These are phyloP conservation scores for Camillea tinctor DNA, from an alignment of 2,329 filamentous ascomycete genomes.

Conservation along the genomic window DNA sequence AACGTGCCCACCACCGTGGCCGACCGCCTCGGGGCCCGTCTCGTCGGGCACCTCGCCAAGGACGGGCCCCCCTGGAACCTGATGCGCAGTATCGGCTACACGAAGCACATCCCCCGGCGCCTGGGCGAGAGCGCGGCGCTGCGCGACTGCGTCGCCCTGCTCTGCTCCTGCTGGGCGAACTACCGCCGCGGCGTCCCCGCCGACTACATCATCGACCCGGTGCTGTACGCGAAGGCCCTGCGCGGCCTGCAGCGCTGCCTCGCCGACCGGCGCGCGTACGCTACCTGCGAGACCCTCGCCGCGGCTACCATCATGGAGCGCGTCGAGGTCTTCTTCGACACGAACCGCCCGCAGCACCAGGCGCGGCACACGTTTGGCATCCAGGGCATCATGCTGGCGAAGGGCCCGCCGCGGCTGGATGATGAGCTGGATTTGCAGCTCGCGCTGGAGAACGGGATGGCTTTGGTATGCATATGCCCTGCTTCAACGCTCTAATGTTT, in stretches of 20 bases:
- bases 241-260: no score
- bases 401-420: no score
- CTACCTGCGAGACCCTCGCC: constrained; percentile 12
- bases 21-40: constrained; percentile 13
- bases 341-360: constrained; percentile 2
- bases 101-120: constrained; percentile 10
- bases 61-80: constrained; percentile 13
- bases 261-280: constrained; percentile 2
- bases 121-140: constrained; percentile 12
- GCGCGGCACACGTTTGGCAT: neutral
- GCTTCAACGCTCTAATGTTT: no score
- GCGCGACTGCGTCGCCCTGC: constrained; percentile 12
- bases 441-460: no score
- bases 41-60: constrained; percentile 9
- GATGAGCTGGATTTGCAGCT: no score
- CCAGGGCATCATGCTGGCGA: no score
- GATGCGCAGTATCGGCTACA: constrained; percentile 5
- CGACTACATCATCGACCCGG: constrained; percentile 7
- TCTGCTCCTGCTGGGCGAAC: constrained; percentile 14
- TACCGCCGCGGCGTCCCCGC: constrained; percentile 6
- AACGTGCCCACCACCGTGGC: constrained; percentile 7
- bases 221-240: constrained; percentile 2
- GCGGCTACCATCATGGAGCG: constrained; percentile 12
- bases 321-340: constrained; percentile 12
- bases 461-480: no score